Evolutionary conservation across 208 protist species (phyloP), one percentile per base, ranked within the genome.

Genomic region (Leishmania amazonensis): DNA sequence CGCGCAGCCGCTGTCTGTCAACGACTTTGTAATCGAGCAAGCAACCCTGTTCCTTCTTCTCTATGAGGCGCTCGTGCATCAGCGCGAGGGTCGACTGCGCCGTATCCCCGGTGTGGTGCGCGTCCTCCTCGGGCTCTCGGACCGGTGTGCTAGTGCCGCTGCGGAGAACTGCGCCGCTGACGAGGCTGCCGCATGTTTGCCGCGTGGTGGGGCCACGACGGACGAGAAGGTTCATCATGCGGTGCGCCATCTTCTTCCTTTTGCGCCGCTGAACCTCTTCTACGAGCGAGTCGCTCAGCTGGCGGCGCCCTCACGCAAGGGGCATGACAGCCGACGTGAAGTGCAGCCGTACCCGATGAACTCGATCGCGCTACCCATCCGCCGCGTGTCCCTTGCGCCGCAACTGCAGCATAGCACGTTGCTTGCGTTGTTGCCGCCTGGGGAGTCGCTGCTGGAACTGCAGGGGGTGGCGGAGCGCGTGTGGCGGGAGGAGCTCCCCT

Each of bases 1-100:
- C 64, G 51, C 75, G 17, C 54, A 64, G 24, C 83, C 87, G 24
- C 76, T 94, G 13, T 58, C 83, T 0, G 67, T 19, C 67, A 85
- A 79, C 51, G 89, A 84, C 38, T 79, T 81, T 42, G 49, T 51
- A 9, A 47, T 90, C 1, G 88, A 90, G 76, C 89, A 93, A 40
- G 87, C 89, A 19, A 81, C 89, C 0, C 60, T 86, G 38, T 94
- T 94, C 57, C 81, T 90, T 58, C 84, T 96, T 13, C 77, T 92
- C 45, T 92, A 93, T 74, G 90, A 92, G 58, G 93, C 94, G 49
- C 51, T 96, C 28, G 79, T 92, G 51, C 81, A 84, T 13, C 79
- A 79, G 24, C 83, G 85, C 8, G 60, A 79, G 28, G 40, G 58
- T 19, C 93, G 88, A 19, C 86, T 96, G 64, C 85, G 89, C 31